Base-by-base conservation (phyloP, 2,329 filamentous ascomycete species). In the Alternaria triticimaculans region DNA sequence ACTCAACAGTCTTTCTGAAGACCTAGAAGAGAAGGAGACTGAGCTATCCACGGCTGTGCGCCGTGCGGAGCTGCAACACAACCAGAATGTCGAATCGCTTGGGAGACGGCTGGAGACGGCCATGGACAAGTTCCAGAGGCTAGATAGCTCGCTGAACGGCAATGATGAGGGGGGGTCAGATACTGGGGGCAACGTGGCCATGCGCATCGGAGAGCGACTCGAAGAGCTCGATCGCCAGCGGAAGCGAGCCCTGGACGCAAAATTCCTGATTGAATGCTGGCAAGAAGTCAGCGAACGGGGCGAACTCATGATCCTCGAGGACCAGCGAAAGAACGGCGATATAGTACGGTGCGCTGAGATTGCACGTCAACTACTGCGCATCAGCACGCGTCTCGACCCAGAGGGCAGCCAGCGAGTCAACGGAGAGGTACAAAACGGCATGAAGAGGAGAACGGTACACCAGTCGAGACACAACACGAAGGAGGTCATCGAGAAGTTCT, bases 181-280 rank as follows among this genome's bases (percentile, higher is more conserved):
- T 55, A 80, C 82, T 9, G 93, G 92, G 26, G 95, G 95, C 2
- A 97, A 95, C 77, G 88, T 96, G 67, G 96, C 96, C 1, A 93
- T 99, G 58, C 93, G 97, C 78, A 98, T 97, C 56, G 96, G 96
- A 71, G 94, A 97, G 82, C 90, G 91, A 75, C 84, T 99, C 11
- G 96, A 99, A 82, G 95, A 98, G 79, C 85, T 99, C 63, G 96
- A 99, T 80, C 89, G 93, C 75, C 97, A 99, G 82, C 86, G 94
- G 71, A 90, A 93, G 76, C 87, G 95, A 63, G 96, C 96, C 30
- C 87, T 96, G 78, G 96, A 99, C 83, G 94, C 96, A 64, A 95
- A 92, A 77, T 98, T 98, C 78, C 82, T 99, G 63, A 94, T 99
- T 68, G 92, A 97, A 78, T 99, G 96, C 83, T 99, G 96, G 95